phyloP scores from a whole-genome alignment of 768 basidiomycete genomes.

The Naganishia randhawae region DNA sequence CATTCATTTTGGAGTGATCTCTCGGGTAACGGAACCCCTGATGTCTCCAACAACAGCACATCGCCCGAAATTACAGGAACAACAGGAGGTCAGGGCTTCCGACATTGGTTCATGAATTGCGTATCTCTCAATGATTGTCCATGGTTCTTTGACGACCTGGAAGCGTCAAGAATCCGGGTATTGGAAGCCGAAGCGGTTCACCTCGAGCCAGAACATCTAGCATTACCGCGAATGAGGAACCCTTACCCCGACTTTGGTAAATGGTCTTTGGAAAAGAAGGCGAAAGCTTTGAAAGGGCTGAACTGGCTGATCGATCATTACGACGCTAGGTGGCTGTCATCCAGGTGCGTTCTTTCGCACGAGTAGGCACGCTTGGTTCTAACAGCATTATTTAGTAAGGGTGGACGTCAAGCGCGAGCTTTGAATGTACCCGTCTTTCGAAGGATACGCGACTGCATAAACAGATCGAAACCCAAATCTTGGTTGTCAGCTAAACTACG shows the following conservation, averaged over 20 bases:
- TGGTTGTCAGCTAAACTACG: background rate
- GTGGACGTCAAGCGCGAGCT: background rate
- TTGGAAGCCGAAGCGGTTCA: background rate
- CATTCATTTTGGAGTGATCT: too few relatives aligned
- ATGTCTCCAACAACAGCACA: too few relatives aligned
- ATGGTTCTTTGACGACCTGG: background rate
- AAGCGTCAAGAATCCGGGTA: background rate
- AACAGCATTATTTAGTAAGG: background rate
- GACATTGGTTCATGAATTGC: background rate
- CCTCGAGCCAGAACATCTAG: background rate
- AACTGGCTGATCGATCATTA: background rate
- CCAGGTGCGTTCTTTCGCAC: background rate
- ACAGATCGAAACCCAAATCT: background rate
- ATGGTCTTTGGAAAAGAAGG: background rate
- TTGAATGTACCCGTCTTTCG: slow-evolving; percentile 1
- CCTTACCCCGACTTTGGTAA: background rate
- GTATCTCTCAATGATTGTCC: background rate
- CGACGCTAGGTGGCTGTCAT: background rate
- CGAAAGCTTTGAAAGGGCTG: background rate
- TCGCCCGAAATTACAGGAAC: too few relatives aligned
- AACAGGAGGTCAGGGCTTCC: background rate
- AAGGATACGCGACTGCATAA: background rate
- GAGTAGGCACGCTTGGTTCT: background rate
- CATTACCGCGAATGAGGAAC: background rate
- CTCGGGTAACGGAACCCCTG: too few relatives aligned